phyloP scores from a whole-genome alignment of 768 basidiomycete genomes.

The Mrakia gelida region DNA sequence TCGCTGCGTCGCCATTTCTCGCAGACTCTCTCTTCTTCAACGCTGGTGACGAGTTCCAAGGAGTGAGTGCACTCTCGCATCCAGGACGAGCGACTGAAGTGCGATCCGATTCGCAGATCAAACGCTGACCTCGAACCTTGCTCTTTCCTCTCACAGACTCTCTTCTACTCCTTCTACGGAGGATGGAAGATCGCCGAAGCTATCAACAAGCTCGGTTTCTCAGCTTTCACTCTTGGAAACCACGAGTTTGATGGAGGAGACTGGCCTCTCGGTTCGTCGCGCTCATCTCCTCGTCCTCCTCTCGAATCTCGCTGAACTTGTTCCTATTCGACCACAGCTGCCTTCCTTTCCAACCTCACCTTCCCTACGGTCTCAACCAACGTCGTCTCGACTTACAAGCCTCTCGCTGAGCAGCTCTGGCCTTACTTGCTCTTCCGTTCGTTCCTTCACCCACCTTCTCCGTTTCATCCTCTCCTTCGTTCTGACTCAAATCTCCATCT shows the following conservation, averaged over 20 bases:
- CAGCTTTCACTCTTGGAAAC: constrained; percentile 35
- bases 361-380: constrained; percentile 52
- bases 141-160: constrained; percentile 43
- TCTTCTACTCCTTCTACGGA: constrained; percentile 48
- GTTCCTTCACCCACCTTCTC: neutral
- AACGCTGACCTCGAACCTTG: constrained; percentile 38
- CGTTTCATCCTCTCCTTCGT: no score
- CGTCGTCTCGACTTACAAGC: constrained; percentile 42
- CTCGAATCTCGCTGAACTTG: neutral
- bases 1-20: no score
- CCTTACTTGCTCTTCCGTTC: constrained; percentile 49
- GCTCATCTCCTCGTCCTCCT: neutral
- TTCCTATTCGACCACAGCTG: neutral
- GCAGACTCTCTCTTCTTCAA: constrained; percentile 48
- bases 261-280: constrained; percentile 33
- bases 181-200: constrained; percentile 50
- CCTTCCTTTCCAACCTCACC: constrained; percentile 45
- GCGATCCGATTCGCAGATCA: no score
- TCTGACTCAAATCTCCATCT: no score
- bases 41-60: constrained; percentile 52
- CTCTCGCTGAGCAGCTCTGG: constrained; percentile 42
- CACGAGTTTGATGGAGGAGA: constrained; percentile 53
- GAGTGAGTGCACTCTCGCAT: neutral
- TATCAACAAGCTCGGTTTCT: constrained; percentile 10
- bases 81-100: no score